These are phyloP conservation scores for Simplicillium aogashimaense DNA, from an alignment of 2,329 filamentous ascomycete genomes.

Conservation along the genomic window DNA sequence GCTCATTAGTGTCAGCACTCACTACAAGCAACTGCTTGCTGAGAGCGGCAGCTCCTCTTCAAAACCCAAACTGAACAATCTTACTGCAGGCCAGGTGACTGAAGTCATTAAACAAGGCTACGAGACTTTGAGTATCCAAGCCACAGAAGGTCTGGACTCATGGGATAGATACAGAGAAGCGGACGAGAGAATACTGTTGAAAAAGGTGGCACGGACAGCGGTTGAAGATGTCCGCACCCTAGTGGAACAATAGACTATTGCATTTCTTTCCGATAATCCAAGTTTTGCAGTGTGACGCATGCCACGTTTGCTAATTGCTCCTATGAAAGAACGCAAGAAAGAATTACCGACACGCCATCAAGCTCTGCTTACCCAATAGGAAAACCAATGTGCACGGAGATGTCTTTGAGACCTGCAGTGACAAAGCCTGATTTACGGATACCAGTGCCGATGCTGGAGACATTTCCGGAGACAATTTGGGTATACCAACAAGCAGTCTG, in stretches of 20 bases:
- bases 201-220: constrained; percentile 73
- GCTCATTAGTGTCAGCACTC: constrained; percentile 68
- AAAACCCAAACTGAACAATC: constrained; percentile 46
- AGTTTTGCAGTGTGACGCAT: too few relatives aligned
- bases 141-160: constrained; percentile 73
- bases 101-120: constrained; percentile 95
- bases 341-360: too few relatives aligned
- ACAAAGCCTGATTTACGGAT: too few relatives aligned
- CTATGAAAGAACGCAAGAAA: too few relatives aligned
- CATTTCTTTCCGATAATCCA: too few relatives aligned
- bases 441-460: too few relatives aligned
- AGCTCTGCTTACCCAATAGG: too few relatives aligned
- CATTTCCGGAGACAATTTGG: too few relatives aligned
- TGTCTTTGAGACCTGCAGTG: neutral
- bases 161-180: constrained; percentile 84
- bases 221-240: constrained; percentile 52
- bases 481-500: too few relatives aligned
- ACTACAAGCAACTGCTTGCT: constrained; percentile 78
- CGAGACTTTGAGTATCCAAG: constrained; percentile 85
- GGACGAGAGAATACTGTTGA: constrained; percentile 73
- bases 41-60: constrained; percentile 29
- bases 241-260: constrained; percentile 25
- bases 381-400: too few relatives aligned
- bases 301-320: too few relatives aligned
- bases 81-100: constrained; percentile 77